Evolutionary conservation across 75 land plant genomes (phyloP).

Genomic region (Isoetes taiwanensis): DNA sequence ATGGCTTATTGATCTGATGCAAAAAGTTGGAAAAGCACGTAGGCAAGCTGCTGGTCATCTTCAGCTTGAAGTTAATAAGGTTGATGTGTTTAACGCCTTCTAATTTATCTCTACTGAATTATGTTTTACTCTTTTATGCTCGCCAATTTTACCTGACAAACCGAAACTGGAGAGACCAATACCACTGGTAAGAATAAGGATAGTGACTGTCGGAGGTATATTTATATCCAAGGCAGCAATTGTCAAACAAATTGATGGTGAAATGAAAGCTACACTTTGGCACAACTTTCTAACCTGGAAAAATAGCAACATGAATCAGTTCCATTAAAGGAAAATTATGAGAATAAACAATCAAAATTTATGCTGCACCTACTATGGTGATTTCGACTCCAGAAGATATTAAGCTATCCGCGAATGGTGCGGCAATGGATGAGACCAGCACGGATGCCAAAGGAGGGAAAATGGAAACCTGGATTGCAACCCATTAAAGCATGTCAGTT

Average conservation of each 20-base stretch:
- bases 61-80: too few species aligned
- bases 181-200: conserved; percentile 63
- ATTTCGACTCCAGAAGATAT: conserved; percentile 67
- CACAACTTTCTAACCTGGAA: conserved; percentile 85
- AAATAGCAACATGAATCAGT: neutral
- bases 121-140: too few species aligned
- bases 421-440: conserved; percentile 58
- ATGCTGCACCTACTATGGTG: conserved; percentile 42
- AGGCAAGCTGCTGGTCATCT: too few species aligned
- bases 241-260: conserved; percentile 82
- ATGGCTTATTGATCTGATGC: too few species aligned
- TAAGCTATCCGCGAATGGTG: conserved; percentile 77
- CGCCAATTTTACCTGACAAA: conserved; percentile 50
- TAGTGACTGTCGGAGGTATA: conserved; percentile 59
- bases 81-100: too few species aligned
- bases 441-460: conserved; percentile 82
- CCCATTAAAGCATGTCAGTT: too few species aligned
- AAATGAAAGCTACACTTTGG: conserved; percentile 81
- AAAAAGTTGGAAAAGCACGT: too few species aligned
- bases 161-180: conserved; percentile 86
- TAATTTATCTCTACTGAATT: too few species aligned
- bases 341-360: too few species aligned
- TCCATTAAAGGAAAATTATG: neutral
- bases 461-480: conserved; percentile 55
- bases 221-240: conserved; percentile 56